These are phyloP conservation scores for Podospora pseudoanserina DNA, from an alignment of 495 filamentous ascomycete species.

Conservation along the genomic window DNA sequence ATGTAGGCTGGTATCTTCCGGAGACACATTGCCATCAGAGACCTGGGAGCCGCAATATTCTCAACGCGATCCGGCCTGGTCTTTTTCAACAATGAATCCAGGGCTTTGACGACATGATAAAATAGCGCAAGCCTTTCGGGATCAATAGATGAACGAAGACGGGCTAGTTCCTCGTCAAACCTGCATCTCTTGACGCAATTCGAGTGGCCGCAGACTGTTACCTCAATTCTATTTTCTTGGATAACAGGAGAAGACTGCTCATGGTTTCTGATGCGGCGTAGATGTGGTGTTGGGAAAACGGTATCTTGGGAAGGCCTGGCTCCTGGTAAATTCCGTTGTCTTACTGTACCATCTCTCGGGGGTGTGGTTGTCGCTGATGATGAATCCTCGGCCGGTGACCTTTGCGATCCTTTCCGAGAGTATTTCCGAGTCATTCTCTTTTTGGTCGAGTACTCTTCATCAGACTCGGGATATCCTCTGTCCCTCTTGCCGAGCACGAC, in stretches of 20 bases:
- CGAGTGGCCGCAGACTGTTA: constrained; percentile 15
- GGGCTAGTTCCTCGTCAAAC: constrained; percentile 20
- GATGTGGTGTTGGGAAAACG: constrained; percentile 28
- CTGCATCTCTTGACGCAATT: constrained; percentile 12
- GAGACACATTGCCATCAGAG: constrained; percentile 63
- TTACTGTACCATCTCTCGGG: constrained; percentile 9
- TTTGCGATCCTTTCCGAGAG: constrained; percentile 22
- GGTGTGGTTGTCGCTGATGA: constrained; percentile 18
- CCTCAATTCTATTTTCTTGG: not conserved
- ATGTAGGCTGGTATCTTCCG: constrained; percentile 64
- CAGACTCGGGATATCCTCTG: constrained; percentile 10
- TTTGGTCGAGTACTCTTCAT: constrained; percentile 16
- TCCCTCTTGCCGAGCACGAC: constrained; percentile 19
- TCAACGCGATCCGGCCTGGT: constrained; percentile 28
- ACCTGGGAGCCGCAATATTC: constrained; percentile 30
- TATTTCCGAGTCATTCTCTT: constrained; percentile 24
- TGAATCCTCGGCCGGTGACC: constrained; percentile 1
- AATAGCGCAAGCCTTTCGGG: constrained; percentile 18
- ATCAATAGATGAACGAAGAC: constrained; percentile 14
- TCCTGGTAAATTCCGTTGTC: constrained; percentile 10
- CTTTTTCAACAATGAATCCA: constrained; percentile 47
- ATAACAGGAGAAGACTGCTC: constrained; percentile 20
- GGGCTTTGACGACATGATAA: constrained; percentile 42
- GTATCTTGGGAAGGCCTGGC: constrained; percentile 21
- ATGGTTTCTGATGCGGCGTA: constrained; percentile 27